Base-by-base conservation (phyloP, 1,139 yeast genomes). In the Magnusiomyces magnusii region DNA sequence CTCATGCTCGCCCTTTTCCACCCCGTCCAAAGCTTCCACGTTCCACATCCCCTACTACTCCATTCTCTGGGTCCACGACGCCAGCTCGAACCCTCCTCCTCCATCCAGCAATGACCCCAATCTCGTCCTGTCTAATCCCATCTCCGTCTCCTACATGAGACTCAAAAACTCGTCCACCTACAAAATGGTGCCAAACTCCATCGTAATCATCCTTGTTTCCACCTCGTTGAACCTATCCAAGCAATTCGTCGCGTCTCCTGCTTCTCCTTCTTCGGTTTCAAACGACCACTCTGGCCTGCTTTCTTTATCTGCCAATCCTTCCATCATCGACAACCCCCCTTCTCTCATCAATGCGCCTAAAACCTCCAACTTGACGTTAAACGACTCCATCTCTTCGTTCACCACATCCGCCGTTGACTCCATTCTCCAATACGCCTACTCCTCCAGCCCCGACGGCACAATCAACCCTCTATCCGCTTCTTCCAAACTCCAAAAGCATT, bases 401-500 rank as follows among this genome's bases (percentile, higher is more conserved):
- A 39, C n/a, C n/a, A n/a, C n/a, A n/a, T n/a, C n/a, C n/a, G n/a
- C n/a, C n/a, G n/a, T n/a, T n/a, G n/a, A n/a, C n/a, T n/a, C n/a
- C n/a, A n/a, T 31, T 31, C 13, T 31, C 7, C 36, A 31, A 31
- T 31, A 31, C n/a, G 54, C 54, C 28, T 51, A 51, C 31, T 23
- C 19, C 25, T n/a, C 5, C 17, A 39, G 34, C 5, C 3, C 27
- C 21, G 27, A 44, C n/a, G 27, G 49, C 27, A 21, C 47, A 10
- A 25, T 21, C 27, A 44, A 5, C 27, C 44, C 10, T 15, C 17
- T 15, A 10, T n/a, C 17, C 44, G n/a, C 24, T 7, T 44, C 49
- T 7, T 21, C 49, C 3, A 51, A 52, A 17, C 42, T 28, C 9
- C 68, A 69, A 24, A 85, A 84, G 59, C 76, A 83, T 2, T 73